Percentiles rank a stretch among this genome's conserved stretches.
Conservation (phyloP, 1,284 basidiomycete genomes). For the Fomitopsis betulina region DNA sequence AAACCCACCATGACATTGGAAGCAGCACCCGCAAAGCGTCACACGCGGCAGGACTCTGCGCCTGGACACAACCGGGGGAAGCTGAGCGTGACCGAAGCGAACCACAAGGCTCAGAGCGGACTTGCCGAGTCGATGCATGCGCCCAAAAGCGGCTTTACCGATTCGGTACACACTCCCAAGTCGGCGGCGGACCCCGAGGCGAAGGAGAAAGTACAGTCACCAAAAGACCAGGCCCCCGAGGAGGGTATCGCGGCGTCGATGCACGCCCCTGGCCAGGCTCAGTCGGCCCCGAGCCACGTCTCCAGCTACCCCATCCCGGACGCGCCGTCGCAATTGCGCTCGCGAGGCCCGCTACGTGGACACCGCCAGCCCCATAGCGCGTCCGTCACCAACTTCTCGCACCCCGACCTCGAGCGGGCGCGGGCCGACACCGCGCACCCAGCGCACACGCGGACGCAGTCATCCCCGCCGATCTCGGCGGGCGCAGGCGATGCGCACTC, state of each 20-base stretch:
- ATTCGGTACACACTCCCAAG: slow-evolving; percentile 13
- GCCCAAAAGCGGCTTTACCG: slow-evolving; percentile 18
- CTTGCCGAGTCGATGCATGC: slow-evolving; percentile 13
- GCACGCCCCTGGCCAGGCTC: slow-evolving; percentile 38
- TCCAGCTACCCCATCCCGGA: slow-evolving; percentile 24
- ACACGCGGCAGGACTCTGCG: background rate
- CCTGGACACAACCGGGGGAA: background rate
- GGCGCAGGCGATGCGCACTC: slow-evolving; percentile 21
- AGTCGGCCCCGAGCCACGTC: slow-evolving; percentile 28
- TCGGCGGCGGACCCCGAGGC: background rate
- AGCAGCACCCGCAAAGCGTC: slow-evolving; percentile 7
- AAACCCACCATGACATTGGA: slow-evolving; percentile 32
- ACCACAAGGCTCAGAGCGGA: background rate
- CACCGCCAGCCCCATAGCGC: slow-evolving; percentile 23
- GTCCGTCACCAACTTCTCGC: slow-evolving; percentile 18
- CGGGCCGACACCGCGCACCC: slow-evolving; percentile 14
- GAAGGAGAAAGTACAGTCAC: slow-evolving; percentile 5
- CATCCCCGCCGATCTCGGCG: slow-evolving; percentile 46
- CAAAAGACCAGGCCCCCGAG: slow-evolving; percentile 7
- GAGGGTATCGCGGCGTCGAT: slow-evolving; percentile 37
- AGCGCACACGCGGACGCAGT: slow-evolving; percentile 62
- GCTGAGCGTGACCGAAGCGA: background rate
- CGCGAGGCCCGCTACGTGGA: slow-evolving; percentile 46
- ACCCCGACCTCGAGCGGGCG: slow-evolving; percentile 13
- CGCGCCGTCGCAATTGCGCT: slow-evolving; percentile 40